These are phyloP conservation scores for Rhizopogon vinicolor DNA, from an alignment of 768 basidiomycete genomes.

Conservation along the genomic window DNA sequence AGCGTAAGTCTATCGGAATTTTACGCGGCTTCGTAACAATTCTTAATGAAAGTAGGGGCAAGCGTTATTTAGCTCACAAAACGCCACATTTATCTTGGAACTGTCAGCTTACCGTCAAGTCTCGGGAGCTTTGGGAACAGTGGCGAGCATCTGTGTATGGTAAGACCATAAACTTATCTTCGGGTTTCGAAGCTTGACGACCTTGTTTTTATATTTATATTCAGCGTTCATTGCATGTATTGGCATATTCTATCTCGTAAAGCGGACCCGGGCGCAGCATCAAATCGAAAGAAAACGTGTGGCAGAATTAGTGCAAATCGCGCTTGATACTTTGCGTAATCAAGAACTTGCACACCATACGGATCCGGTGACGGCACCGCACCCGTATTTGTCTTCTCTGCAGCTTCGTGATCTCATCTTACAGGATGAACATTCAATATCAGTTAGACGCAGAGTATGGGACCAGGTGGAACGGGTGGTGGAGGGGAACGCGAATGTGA, in stretches of 20 bases:
- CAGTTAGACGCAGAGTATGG: constrained; percentile 68
- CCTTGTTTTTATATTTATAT: constrained; percentile 1
- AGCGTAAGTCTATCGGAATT: constrained; percentile 44
- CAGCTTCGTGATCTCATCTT: constrained; percentile 87
- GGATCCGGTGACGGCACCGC: constrained; percentile 71
- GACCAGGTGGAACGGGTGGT: constrained; percentile 78
- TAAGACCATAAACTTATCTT: constrained; percentile 26
- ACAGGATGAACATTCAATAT: constrained; percentile 74
- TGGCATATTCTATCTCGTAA: constrained; percentile 13
- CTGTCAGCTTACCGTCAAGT: constrained; percentile 63
- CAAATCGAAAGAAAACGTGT: constrained; percentile 61
- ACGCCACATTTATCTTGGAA: constrained; percentile 61
- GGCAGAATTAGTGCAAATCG: constrained; percentile 70
- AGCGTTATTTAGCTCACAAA: constrained; percentile 72
- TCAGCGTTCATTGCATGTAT: constrained; percentile 23
- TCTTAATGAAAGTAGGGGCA: constrained; percentile 43
- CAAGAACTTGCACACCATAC: constrained; percentile 81
- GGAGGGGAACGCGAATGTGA: constrained; percentile 88
- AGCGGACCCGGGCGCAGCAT: constrained; percentile 39
- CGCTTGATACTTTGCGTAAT: constrained; percentile 73
- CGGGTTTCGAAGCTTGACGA: constrained; percentile 13
- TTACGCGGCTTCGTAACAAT: constrained; percentile 11
- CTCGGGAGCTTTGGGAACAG: constrained; percentile 60
- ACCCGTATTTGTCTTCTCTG: constrained; percentile 77
- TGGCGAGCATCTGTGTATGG: constrained; percentile 65